Evolutionary conservation across 2,329 filamentous ascomycete species (phyloP).

Genomic region (Hypoxylon sp.): DNA sequence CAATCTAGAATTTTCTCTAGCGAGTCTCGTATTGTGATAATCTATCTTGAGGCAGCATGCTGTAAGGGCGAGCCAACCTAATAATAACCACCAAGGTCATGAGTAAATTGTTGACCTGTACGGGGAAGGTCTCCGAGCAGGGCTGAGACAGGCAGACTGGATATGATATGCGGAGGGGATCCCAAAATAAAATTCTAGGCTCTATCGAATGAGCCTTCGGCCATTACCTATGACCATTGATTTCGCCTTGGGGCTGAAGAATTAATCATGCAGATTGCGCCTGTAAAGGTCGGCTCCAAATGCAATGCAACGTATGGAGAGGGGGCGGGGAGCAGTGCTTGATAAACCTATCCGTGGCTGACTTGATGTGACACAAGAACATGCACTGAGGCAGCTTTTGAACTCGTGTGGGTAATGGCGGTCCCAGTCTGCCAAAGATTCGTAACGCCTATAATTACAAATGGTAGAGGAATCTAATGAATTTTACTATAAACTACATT

Average conservation of each 20-base stretch:
- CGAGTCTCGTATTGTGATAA: too few relatives aligned
- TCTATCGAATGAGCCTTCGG: neutral
- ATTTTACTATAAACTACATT: too few relatives aligned
- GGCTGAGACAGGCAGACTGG: neutral
- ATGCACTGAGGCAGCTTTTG: neutral
- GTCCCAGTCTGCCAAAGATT: too few relatives aligned
- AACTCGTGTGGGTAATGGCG: neutral
- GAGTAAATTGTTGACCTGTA: too few relatives aligned
- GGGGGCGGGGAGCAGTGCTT: neutral
- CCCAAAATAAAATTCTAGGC: neutral
- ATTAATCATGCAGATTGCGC: neutral
- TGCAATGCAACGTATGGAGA: neutral
- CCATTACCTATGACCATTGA: too few relatives aligned
- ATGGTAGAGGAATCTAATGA: too few relatives aligned
- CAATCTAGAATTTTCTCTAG: too few relatives aligned
- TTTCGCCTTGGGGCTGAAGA: neutral
- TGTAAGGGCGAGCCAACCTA: too few relatives aligned
- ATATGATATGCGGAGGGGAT: neutral
- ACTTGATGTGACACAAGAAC: neutral
- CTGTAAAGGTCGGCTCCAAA: neutral
- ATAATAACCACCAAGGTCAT: too few relatives aligned
- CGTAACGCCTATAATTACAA: too few relatives aligned
- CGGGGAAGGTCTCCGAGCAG: too few relatives aligned
- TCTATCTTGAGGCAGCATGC: too few relatives aligned
- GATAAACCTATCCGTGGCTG: neutral